Base-by-base conservation (phyloP, 108 stramenopile species). In the Epipyxis sp. region DNA sequence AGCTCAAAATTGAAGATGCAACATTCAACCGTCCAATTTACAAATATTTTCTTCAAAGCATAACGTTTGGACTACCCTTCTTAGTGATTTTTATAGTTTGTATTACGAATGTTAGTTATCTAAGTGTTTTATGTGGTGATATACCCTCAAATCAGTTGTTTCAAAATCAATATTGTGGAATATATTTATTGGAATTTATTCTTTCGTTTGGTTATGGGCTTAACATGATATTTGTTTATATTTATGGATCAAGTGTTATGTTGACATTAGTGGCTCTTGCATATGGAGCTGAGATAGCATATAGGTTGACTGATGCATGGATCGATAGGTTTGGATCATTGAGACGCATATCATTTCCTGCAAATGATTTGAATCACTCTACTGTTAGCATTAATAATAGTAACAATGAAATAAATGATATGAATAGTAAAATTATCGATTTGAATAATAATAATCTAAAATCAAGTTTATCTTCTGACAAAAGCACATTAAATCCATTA, bases 241-340 rank as follows among this genome's bases (percentile, higher is more conserved):
- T 65, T 25, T 65, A 65, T 37, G 61, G 61, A 32, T 16, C 61
- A 10, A 13, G 13, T 65, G 35, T 65, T 37, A 32, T 65, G 13
- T 35, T 65, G 6, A 35, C 13, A 13, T 32, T 65, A 3, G 35
- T 10, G 20, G 61, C 30, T 10, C 25, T 65, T 3, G 61, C 61
- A 13, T 65, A 65, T 65, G 61, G 61, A 32, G 61, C 30, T 35
- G 61, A 65, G 61, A 65, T 65, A 35, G 25, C 61, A 37, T 25
- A 65, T 65, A 16, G 61, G 10, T 65, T 65, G 61, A 32, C 61
- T 16, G 25, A 65, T 25, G 3, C 61, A 25, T 65, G 61, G 61
- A 29, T 65, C 30, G 34, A 65, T 16, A 65, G 34, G 61, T 65
- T 35, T 65, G 3, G 61, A 13, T 65, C 30, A 6, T 37, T 65